Evolutionary conservation across 768 basidiomycete species (phyloP).

Genomic region (Leccinum sublutescens): DNA sequence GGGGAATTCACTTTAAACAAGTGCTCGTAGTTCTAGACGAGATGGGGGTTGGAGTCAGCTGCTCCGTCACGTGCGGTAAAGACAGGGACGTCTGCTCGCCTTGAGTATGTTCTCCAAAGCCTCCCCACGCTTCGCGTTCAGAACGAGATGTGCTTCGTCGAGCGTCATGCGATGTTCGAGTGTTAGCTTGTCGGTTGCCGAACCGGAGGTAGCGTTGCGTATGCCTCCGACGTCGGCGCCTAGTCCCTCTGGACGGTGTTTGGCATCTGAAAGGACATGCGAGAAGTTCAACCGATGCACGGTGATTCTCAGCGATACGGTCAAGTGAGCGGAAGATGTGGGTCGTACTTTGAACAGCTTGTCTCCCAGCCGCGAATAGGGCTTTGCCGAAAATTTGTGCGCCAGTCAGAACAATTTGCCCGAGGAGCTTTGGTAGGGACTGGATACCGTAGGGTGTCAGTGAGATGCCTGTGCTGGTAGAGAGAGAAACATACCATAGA

Average conservation of each 20-base stretch:
- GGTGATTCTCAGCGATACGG: background rate
- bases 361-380: slow-evolving; percentile 82
- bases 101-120: slow-evolving; percentile 66
- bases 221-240: slow-evolving; percentile 71
- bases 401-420: slow-evolving; percentile 78
- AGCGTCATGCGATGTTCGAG: slow-evolving; percentile 88
- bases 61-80: background rate
- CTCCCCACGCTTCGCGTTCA: slow-evolving; percentile 82
- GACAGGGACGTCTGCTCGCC: slow-evolving; percentile 41
- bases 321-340: background rate
- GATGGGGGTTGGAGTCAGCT: background rate
- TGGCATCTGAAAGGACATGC: slow-evolving; percentile 65
- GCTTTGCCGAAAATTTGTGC: slow-evolving; percentile 89
- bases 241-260: slow-evolving; percentile 70
- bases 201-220: slow-evolving; percentile 70
- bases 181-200: slow-evolving; percentile 76
- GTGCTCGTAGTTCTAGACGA: slow-evolving; percentile 80
- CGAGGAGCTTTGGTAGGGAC: slow-evolving; percentile 77
- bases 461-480: background rate
- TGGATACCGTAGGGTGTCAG: slow-evolving; percentile 29
- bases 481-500: slow-evolving; percentile 21
- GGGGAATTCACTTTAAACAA: slow-evolving; percentile 89
- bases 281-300: background rate
- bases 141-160: slow-evolving; percentile 91
- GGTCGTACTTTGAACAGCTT: slow-evolving; percentile 87